A percentile compares a stretch with the other conserved stretches of the same genome.
Conservation (phyloP, 192 early-diverging fungal species). For the Chytriomyces hyalinus region DNA sequence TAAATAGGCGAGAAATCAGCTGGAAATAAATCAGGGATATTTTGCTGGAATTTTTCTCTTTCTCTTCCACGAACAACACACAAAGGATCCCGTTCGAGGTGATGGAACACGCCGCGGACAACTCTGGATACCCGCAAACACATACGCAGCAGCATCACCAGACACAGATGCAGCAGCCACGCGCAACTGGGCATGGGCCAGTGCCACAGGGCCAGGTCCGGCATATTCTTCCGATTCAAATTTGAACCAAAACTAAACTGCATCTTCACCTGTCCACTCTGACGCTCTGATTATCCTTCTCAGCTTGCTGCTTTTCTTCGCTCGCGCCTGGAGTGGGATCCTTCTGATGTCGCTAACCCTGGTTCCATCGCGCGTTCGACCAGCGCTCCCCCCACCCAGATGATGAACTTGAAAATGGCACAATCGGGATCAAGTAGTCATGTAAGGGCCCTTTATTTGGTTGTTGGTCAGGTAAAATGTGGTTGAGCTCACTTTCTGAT, state of each 20-base stretch:
- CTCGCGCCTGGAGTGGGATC: conserved; percentile 40
- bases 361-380: conserved; percentile 64
- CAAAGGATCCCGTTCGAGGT: too few relatives aligned
- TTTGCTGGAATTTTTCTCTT: too few relatives aligned
- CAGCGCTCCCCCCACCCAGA: conserved; percentile 80
- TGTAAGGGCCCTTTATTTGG: neutral
- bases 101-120: too few relatives aligned
- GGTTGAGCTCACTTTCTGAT: too few relatives aligned
- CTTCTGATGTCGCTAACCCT: conserved; percentile 22
- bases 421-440: neutral
- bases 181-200: neutral
- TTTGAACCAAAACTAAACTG: too few relatives aligned
- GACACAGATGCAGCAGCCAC: neutral
- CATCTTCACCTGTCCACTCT: too few relatives aligned
- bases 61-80: too few relatives aligned
- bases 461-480: neutral
- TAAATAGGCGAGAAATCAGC: too few relatives aligned
- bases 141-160: too few relatives aligned
- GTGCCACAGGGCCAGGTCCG: conserved; percentile 64
- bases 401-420: conserved; percentile 45
- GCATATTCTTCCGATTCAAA: too few relatives aligned
- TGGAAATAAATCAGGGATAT: too few relatives aligned
- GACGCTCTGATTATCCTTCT: neutral
- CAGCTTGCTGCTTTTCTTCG: conserved; percentile 54
- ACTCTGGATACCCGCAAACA: too few relatives aligned